These are phyloP conservation scores for Trichosporon sp. DNA, from an alignment of 1,284 basidiomycete species.

Conservation along the genomic window DNA sequence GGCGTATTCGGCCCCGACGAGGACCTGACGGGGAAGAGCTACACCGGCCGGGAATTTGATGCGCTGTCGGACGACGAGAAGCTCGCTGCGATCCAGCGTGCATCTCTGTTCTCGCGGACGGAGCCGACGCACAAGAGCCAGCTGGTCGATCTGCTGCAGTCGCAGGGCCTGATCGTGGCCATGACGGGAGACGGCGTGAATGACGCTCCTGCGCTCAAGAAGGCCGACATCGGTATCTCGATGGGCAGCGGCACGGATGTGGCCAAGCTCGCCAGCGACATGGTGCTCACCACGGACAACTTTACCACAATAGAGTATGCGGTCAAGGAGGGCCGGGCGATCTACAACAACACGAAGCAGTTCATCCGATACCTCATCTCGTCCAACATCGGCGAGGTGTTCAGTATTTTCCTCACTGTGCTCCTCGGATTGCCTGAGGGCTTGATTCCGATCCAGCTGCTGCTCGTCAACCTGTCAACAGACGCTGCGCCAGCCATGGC, in stretches of 20 bases:
- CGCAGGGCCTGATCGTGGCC: slow-evolving; percentile 87
- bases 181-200: slow-evolving; percentile 98
- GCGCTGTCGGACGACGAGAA: slow-evolving; percentile 73
- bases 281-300: slow-evolving; percentile 67
- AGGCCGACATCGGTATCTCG: slow-evolving; percentile 96
- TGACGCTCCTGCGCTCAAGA: slow-evolving; percentile 92
- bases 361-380: slow-evolving; percentile 67
- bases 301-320: slow-evolving; percentile 86
- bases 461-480: slow-evolving; percentile 95
- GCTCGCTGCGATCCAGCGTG: slow-evolving; percentile 73
- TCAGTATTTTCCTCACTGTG: slow-evolving; percentile 95
- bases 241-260: slow-evolving; percentile 99
- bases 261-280: slow-evolving; percentile 94
- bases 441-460: slow-evolving; percentile 91
- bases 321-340: slow-evolving; percentile 92
- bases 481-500: slow-evolving; percentile 92
- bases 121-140: slow-evolving; percentile 94
- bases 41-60: slow-evolving; percentile 89
- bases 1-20: slow-evolving; percentile 82
- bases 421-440: slow-evolving; percentile 98
- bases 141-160: slow-evolving; percentile 91
- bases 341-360: slow-evolving; percentile 99
- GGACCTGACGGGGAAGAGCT: slow-evolving; percentile 83
- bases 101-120: slow-evolving; percentile 85
- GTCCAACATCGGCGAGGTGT: slow-evolving; percentile 96